These are phyloP conservation scores for Ochromonas danica DNA, from an alignment of 108 stramenopile genomes.

Conservation along the genomic window DNA sequence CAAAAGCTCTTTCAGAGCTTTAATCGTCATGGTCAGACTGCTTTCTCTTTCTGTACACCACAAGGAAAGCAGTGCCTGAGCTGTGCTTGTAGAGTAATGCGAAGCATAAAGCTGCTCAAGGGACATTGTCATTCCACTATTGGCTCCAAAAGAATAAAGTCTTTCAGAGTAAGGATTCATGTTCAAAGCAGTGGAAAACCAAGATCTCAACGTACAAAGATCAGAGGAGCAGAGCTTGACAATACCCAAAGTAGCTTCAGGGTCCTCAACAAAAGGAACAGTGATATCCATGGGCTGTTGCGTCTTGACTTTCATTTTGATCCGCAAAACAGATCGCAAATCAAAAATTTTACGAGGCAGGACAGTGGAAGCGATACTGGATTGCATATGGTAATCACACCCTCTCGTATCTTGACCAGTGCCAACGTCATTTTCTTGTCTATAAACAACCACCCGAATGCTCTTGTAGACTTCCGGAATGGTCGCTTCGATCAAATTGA, in stretches of 20 bases:
- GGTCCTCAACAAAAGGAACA: not conserved
- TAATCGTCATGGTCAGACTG: not conserved
- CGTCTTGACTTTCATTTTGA: not conserved
- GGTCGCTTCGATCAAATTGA: not conserved
- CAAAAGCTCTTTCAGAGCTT: not conserved
- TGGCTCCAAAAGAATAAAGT: constrained; percentile 22
- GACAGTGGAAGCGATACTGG: not conserved
- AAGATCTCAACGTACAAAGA: not conserved
- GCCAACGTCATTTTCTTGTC: not conserved
- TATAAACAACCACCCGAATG: not conserved
- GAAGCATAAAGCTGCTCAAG: constrained; percentile 33
- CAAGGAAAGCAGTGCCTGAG: not conserved
- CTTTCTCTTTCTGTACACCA: not conserved
- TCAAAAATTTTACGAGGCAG: not conserved
- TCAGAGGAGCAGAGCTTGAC: not conserved
- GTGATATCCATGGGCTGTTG: constrained; percentile 11
- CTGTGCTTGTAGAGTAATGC: not conserved
- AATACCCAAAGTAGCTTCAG: constrained; percentile 11
- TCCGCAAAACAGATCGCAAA: not conserved
- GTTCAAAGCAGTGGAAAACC: not conserved
- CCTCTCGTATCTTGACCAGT: not conserved
- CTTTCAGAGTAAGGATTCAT: constrained; percentile 9
- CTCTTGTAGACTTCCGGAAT: not conserved
- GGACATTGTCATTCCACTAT: not conserved
- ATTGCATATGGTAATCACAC: not conserved